Evolutionary conservation across 306 rosid species (phyloP).

Genomic region (Acmispon strigosus): DNA sequence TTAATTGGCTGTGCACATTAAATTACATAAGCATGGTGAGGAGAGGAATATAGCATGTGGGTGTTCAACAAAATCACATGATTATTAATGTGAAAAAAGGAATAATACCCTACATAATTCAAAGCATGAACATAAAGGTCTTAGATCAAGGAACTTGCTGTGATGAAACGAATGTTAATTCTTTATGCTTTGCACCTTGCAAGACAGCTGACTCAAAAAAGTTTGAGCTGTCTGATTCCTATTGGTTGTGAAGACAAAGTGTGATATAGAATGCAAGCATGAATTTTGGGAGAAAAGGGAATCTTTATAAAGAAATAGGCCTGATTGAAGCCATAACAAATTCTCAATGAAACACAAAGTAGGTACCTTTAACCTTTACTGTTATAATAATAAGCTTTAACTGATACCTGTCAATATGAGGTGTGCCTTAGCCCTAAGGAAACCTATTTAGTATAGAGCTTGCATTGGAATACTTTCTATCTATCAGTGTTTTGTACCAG

Average conservation of each 20-base stretch:
- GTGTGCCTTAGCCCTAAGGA: constrained; percentile 21
- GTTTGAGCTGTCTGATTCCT: constrained; percentile 46
- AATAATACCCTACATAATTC: constrained; percentile 12
- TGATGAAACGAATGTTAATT: constrained; percentile 29
- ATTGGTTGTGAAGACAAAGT: constrained; percentile 39
- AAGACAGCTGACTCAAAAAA: constrained; percentile 33
- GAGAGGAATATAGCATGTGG: constrained; percentile 46
- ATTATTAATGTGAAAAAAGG: constrained; percentile 27
- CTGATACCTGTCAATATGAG: constrained; percentile 37
- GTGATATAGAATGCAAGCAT: constrained; percentile 45
- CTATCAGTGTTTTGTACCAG: constrained; percentile 25
- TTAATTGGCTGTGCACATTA: constrained; percentile 16
- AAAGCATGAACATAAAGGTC: constrained; percentile 26
- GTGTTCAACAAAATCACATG: constrained; percentile 44
- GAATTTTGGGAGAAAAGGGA: constrained; percentile 28
- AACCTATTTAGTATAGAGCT: constrained; percentile 24
- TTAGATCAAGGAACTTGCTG: constrained; percentile 28
- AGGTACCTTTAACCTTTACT: constrained; percentile 25
- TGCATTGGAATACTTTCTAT: constrained; percentile 32
- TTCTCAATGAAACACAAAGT: constrained; percentile 34
- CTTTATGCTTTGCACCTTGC: constrained; percentile 26
- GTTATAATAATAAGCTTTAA: constrained; percentile 23
- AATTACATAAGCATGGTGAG: constrained; percentile 21
- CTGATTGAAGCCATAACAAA: constrained; percentile 29
- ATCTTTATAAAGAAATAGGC: constrained; percentile 32